Percentiles rank a stretch among this genome's conserved stretches.
Conservation (phyloP, 768 basidiomycete genomes). For the Chiua virens region DNA sequence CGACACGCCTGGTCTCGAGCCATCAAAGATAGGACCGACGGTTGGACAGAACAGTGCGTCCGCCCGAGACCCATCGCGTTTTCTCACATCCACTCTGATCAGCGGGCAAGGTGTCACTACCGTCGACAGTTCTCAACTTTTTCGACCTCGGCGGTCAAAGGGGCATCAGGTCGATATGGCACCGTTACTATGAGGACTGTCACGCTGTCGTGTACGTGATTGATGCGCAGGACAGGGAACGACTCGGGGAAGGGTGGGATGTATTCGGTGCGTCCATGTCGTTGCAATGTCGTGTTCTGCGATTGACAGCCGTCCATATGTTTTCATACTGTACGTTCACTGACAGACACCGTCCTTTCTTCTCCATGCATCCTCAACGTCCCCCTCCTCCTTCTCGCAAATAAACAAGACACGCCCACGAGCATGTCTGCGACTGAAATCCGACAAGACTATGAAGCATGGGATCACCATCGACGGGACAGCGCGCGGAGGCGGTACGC, state of each 20-base stretch:
- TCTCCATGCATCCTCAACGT: constrained; percentile 88
- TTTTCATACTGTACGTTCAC: too few species aligned
- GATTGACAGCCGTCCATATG: background rate
- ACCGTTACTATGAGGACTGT: constrained; percentile 92
- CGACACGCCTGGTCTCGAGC: constrained; percentile 79
- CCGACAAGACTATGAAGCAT: constrained; percentile 83
- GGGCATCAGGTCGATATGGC: constrained; percentile 94
- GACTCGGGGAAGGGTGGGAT: constrained; percentile 93
- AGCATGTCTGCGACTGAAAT: constrained; percentile 90
- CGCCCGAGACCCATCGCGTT: background rate
- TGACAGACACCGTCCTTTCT: constrained; percentile 76
- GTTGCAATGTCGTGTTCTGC: too few species aligned
- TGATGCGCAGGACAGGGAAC: constrained; percentile 87
- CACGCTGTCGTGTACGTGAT: constrained; percentile 96
- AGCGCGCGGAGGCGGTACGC: constrained; percentile 57
- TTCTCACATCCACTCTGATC: background rate
- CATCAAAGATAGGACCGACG: constrained; percentile 93
- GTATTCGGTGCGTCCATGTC: constrained; percentile 75
- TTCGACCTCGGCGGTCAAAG: constrained; percentile 96
- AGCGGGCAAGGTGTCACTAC: constrained; percentile 93
- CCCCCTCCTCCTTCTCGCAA: constrained; percentile 89
- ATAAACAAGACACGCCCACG: constrained; percentile 87
- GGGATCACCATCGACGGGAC: constrained; percentile 76
- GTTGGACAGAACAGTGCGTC: constrained; percentile 95
- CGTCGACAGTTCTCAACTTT: constrained; percentile 93